Conservation (phyloP, 1,284 basidiomycete genomes). For the Malassezia obtusa region DNA sequence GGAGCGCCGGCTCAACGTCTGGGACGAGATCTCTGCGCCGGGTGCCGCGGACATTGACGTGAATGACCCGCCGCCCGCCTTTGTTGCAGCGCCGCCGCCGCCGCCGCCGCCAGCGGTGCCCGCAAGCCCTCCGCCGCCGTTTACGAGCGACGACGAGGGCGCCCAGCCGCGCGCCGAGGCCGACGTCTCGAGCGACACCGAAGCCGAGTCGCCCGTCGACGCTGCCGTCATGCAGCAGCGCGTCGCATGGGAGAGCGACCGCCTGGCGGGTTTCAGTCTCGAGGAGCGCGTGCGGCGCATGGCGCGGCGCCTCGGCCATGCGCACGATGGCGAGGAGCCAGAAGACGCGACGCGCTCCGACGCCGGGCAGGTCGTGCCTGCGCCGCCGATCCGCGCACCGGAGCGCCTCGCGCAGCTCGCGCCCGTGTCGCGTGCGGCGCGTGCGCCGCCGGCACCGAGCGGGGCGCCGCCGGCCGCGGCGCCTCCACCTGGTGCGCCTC, state of each 20-base stretch:
- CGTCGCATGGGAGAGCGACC: conserved; percentile 18
- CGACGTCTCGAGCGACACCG: not conserved
- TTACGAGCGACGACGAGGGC: conserved; percentile 21
- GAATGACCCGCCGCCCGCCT: conserved; percentile 12
- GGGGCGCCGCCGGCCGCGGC: too few species aligned
- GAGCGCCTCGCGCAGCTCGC: too few species aligned
- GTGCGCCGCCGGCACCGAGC: not conserved
- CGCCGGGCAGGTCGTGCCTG: too few species aligned
- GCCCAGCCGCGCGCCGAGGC: not conserved
- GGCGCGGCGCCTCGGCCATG: not conserved
- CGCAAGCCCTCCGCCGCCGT: conserved; percentile 31
- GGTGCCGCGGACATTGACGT: not conserved
- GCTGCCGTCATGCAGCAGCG: not conserved
- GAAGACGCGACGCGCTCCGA: not conserved
- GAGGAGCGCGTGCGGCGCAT: conserved; percentile 17
- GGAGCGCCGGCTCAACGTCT: conserved; percentile 11
- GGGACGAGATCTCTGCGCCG: conserved; percentile 5
- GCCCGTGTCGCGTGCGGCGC: not conserved
- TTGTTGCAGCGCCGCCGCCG: not conserved
- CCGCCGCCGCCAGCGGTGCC: conserved; percentile 14
- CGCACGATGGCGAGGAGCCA: not conserved
- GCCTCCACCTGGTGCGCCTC: too few species aligned
- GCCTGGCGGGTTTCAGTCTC: conserved; percentile 9
- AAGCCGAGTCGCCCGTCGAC: not conserved
- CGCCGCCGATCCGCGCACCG: too few species aligned